Evolutionary conservation across 2,329 filamentous ascomycete species (phyloP).

Genomic region (Scedosporium minutisporum): DNA sequence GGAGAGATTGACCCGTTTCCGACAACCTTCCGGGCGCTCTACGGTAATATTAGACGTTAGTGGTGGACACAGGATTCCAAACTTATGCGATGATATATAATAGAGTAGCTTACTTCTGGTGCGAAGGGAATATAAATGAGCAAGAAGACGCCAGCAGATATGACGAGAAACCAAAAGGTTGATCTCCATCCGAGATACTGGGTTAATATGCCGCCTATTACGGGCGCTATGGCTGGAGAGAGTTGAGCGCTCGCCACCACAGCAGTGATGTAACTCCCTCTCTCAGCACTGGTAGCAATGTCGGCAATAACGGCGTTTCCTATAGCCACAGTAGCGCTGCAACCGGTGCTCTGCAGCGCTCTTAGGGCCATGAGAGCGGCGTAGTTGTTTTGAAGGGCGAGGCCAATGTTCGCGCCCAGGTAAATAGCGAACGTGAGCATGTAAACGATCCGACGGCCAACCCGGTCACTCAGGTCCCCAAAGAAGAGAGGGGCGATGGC

Average conservation of each 20-base stretch:
- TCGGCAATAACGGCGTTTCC: conserved; percentile 52
- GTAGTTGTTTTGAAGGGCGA: conserved; percentile 40
- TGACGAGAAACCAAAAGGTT: conserved; percentile 54
- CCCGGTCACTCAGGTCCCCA: conserved; percentile 44
- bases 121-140: conserved; percentile 11
- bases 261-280: conserved; percentile 42
- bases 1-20: conserved; percentile 41
- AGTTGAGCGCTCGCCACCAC: background rate
- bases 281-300: conserved; percentile 49
- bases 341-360: conserved; percentile 48
- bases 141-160: conserved; percentile 30
- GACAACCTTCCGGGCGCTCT: conserved; percentile 39
- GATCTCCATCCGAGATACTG: conserved; percentile 48
- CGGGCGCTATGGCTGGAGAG: conserved; percentile 37
- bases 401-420: conserved; percentile 41
- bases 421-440: conserved; percentile 43
- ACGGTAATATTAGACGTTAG: conserved; percentile 40
- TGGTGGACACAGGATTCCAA: too few relatives aligned
- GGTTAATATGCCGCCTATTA: conserved; percentile 48
- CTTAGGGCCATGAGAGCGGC: conserved; percentile 41
- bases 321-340: conserved; percentile 50
- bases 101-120: conserved; percentile 11
- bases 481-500: conserved; percentile 48
- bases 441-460: conserved; percentile 45
- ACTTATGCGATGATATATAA: background rate